Evolutionary conservation across 345 rosid species (phyloP).

Genomic region (Populus simonii): DNA sequence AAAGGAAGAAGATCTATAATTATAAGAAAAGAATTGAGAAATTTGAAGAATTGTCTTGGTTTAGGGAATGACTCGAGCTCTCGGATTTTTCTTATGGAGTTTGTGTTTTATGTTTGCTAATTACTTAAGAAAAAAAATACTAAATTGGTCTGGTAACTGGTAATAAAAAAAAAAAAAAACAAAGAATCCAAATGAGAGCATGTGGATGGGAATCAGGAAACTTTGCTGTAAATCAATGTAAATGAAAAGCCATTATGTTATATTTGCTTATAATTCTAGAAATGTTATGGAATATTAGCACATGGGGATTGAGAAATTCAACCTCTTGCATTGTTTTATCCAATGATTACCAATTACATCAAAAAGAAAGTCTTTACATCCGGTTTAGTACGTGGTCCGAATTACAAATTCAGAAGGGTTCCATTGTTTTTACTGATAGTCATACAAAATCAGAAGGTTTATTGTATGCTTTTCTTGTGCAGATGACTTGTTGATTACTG

Average conservation of each 20-base stretch:
- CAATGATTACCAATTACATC: not conserved
- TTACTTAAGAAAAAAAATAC: not conserved
- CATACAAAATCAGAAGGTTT: not conserved
- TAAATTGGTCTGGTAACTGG: not conserved
- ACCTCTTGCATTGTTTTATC: not conserved
- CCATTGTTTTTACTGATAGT: not conserved
- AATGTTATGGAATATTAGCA: not conserved
- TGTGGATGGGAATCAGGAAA: not conserved
- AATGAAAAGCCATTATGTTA: not conserved
- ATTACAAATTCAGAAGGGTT: not conserved
- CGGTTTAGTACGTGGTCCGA: not conserved
- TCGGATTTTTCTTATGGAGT: not conserved
- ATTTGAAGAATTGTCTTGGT: not conserved
- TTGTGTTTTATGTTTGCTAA: not conserved
- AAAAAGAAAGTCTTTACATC: too few relatives aligned
- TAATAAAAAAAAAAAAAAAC: too few relatives aligned
- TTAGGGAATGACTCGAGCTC: too few relatives aligned
- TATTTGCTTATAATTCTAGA: not conserved
- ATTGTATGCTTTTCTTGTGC: not conserved
- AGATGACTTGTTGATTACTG: not conserved
- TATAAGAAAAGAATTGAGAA: not conserved
- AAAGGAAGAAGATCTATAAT: too few relatives aligned
- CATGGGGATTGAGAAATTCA: not conserved
- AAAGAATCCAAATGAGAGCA: not conserved
- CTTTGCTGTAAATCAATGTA: not conserved